Evolutionary conservation across 805 yeast genomes (phyloP), one percentile per base, ranked within the genome.

Genomic region (Metschnikowia henanensis): DNA sequence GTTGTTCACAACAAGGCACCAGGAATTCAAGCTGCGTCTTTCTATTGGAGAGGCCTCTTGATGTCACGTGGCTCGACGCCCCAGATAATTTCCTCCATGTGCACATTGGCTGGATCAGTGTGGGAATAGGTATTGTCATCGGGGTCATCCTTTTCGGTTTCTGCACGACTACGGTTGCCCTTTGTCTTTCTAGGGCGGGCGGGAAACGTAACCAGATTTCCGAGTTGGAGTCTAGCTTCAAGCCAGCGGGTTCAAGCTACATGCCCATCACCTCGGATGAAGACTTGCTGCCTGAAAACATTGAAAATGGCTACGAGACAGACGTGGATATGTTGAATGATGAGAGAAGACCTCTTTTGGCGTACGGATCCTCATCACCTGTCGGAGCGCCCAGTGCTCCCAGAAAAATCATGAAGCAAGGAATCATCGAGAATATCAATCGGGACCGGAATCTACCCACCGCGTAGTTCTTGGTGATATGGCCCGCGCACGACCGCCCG

Each of bases 21-120:
- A 50, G 55, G 3, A 59, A 75, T 3, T 40, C 55, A 12, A 56
- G 73, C 17, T 86, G 91, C 50, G 75, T 87, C 1, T 80, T 84
- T 49, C 58, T 83, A 2, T 68, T 86, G 35, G 92, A 87, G 50
- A 71, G 79, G 37, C 88, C 91, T 2, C 66, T 87, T n/a, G 76
- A 77, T 30, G 74, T 84, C 19, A 59, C 62, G 1, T 86, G 95
- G 94, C 59, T 83, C 5, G 74, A 75, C 25, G 51, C 55, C n/a
- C 67, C 54, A 6, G 74, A 76, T 28, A 58, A 57, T 35, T 67
- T 70, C 44, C 66, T 81, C 35, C 84, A 77, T 46, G 61, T 86
- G 19, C 83, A 77, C 47, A 63, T 87, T 29, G 90, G 94, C 5
- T 73, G 80, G 40, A 73, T 83, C 16, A 87, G 92, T 12, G 65